Conservation (phyloP, 2,329 filamentous ascomycete species). For the Alternaria sp. region DNA sequence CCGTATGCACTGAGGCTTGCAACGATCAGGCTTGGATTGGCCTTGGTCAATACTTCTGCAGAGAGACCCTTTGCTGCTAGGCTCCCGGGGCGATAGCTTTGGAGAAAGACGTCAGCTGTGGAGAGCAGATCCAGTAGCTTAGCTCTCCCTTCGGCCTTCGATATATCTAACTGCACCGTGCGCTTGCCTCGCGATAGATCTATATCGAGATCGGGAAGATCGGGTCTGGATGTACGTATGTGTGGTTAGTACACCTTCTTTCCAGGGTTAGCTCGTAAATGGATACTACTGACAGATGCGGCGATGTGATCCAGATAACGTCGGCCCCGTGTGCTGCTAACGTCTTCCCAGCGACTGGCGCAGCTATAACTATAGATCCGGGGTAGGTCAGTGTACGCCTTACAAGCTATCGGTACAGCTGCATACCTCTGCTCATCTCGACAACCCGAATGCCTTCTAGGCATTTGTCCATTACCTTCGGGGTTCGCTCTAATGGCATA, state of each 20-base stretch:
- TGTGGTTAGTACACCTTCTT: background rate
- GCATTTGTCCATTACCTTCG: slow-evolving; percentile 30
- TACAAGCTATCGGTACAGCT: background rate
- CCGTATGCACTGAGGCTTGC: slow-evolving; percentile 64
- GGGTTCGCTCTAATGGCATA: slow-evolving; percentile 1
- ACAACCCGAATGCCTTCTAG: slow-evolving; percentile 52
- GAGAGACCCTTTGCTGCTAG: slow-evolving; percentile 55
- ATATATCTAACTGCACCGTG: slow-evolving; percentile 57
- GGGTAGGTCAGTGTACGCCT: background rate
- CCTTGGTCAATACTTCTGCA: slow-evolving; percentile 44
- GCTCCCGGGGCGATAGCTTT: slow-evolving; percentile 60
- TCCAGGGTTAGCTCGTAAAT: background rate
- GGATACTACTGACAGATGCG: slow-evolving; percentile 11
- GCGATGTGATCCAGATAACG: slow-evolving; percentile 56
- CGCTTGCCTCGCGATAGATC: slow-evolving; percentile 58
- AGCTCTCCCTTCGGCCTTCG: slow-evolving; percentile 49
- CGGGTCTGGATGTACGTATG: slow-evolving; percentile 43
- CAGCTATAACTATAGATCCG: slow-evolving; percentile 49
- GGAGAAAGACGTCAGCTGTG: slow-evolving; percentile 61
- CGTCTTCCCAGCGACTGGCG: slow-evolving; percentile 51
- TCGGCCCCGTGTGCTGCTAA: slow-evolving; percentile 56
- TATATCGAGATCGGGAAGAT: slow-evolving; percentile 49
- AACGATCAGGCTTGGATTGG: slow-evolving; percentile 56
- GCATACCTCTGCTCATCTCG: slow-evolving; percentile 46
- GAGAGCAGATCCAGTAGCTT: slow-evolving; percentile 53